Percentiles rank a stretch among this genome's conserved stretches.
These are phyloP conservation scores for Nothopassalora personata DNA, from an alignment of 2,329 filamentous ascomycete genomes.

Conservation along the genomic window DNA sequence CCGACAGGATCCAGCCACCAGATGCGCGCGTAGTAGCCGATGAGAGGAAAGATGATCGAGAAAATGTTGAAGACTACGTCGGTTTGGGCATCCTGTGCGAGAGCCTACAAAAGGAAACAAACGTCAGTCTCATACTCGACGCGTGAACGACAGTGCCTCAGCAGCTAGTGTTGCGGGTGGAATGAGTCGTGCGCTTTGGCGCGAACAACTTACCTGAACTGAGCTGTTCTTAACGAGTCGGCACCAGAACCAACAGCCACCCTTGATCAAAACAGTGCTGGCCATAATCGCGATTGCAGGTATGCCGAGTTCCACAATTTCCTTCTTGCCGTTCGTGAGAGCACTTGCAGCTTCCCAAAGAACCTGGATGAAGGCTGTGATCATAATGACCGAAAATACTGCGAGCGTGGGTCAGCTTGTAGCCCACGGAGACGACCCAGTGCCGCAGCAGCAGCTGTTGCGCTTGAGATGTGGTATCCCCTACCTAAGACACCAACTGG, in stretches of 20 bases:
- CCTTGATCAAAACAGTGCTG: slow-evolving; percentile 74
- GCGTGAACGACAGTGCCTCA: no score
- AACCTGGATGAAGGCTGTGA: slow-evolving; percentile 77
- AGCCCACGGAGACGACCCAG: no score
- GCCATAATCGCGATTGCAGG: slow-evolving; percentile 77
- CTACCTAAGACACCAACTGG: slow-evolving; percentile 64
- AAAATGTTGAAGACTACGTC: slow-evolving; percentile 89
- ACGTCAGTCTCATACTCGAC: no score
- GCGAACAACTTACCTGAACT: slow-evolving; percentile 50
- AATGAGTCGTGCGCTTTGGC: no score
- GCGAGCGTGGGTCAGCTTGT: background rate
- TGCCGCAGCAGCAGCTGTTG: background rate
- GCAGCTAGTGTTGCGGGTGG: no score
- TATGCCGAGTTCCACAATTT: slow-evolving; percentile 65
- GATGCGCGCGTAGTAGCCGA: slow-evolving; percentile 67
- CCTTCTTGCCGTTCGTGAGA: slow-evolving; percentile 56
- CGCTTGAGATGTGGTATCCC: background rate
- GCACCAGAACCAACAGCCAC: slow-evolving; percentile 80
- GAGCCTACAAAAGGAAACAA: slow-evolving; percentile 40
- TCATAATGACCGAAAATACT: slow-evolving; percentile 81
- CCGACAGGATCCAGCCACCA: slow-evolving; percentile 84
- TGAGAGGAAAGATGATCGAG: slow-evolving; percentile 77
- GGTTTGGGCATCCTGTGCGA: slow-evolving; percentile 62
- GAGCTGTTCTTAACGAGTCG: slow-evolving; percentile 79
- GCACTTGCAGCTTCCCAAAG: slow-evolving; percentile 63